Base-by-base conservation (phyloP, 108 stramenopile species). In the Cylindrotheca closterium region DNA sequence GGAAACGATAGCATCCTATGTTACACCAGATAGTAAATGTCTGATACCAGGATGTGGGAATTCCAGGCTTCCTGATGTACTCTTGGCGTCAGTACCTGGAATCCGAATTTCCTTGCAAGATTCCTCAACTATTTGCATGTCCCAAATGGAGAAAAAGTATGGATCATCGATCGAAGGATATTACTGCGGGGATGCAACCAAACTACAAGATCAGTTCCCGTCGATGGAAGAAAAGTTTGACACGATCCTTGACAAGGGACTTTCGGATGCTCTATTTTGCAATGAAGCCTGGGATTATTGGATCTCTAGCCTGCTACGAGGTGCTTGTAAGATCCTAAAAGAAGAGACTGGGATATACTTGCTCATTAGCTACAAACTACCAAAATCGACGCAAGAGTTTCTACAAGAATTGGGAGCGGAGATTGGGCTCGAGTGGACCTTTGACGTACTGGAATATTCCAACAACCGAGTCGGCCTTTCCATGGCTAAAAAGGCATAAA, bases 181-280 rank as follows among this genome's bases (percentile, higher is more conserved):
- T 68, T 73, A 86, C n/a, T 79, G 84, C 62, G 89, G 86, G 29
- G 82, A 87, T 79, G 89, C 78, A 2, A 74, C 60, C n/a, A 33
- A 65, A 29, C 60, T 91, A 42, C 37, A 67, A 24, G 28, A 73
- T 10, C 61, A 55, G 23, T 64, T 63, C 22, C 50, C 37, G 28
- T 24, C 24, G 15, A 0, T 32, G 49, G 61, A 66, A 23, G 37
- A 32, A 7, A 49, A 47, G 31, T 80, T 80, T 59, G 86, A 91
- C 70, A 69, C 74, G 0, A 73, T 91, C 29, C 34, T 85, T n/a
- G 89, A 91, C 58, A 91, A 91, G 65, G 89, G 89, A 51, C 70
- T 91, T 53, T 70, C 81, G 32, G 89, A 91, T 79, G 89, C 89
- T 21, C 60, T 91, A 0, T 71, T 91, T 60, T 91, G 89, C 34